Conservation (phyloP, 106 monocot species). For the Ottelia alismoides region DNA sequence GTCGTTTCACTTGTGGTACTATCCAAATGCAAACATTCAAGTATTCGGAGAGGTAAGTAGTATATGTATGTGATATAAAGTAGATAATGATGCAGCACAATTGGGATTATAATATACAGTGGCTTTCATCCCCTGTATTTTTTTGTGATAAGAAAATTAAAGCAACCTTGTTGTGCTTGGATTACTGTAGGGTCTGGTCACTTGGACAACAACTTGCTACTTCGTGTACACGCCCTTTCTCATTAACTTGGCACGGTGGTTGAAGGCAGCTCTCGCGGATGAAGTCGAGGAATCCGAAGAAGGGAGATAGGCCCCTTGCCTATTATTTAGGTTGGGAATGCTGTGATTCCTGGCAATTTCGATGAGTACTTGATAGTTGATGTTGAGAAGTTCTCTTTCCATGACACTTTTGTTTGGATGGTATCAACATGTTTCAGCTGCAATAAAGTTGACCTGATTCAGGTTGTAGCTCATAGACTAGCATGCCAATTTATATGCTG, state of each 20-base stretch:
- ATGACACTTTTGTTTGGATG: too few species aligned
- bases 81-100: not conserved
- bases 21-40: constrained; percentile 57
- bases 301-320: constrained; percentile 1
- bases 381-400: too few species aligned
- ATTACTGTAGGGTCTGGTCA: constrained; percentile 45
- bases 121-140: not conserved
- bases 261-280: constrained; percentile 13
- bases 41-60: constrained; percentile 50
- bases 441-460: too few species aligned
- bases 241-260: constrained; percentile 34
- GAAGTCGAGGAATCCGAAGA: too few species aligned
- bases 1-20: constrained; percentile 54
- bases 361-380: too few species aligned
- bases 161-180: not conserved
- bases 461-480: too few species aligned
- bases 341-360: too few species aligned
- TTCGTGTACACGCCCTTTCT: constrained; percentile 66
- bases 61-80: not conserved
- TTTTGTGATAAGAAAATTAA: not conserved
- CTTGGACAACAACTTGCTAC: constrained; percentile 75
- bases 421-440: too few species aligned
- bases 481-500: too few species aligned
- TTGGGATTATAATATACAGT: not conserved
- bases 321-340: too few species aligned